Evolutionary conservation across 306 rosid species (phyloP).

Genomic region (Acacia acuminata): DNA sequence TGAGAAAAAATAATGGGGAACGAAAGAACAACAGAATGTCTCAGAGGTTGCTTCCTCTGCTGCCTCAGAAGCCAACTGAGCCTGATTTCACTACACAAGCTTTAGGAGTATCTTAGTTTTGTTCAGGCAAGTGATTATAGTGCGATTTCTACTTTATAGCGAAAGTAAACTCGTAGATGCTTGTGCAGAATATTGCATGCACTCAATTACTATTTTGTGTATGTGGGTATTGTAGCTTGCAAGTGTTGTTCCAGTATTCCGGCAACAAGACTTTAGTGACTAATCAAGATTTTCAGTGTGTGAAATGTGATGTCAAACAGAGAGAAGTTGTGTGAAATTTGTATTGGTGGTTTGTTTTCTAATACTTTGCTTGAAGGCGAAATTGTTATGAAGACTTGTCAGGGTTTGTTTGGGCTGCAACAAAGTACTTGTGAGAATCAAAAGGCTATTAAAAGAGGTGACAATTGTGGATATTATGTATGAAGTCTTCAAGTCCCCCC

Average conservation of each 20-base stretch:
- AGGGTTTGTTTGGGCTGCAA: background rate
- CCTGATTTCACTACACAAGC: conserved; percentile 56
- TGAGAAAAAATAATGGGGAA: conserved; percentile 37
- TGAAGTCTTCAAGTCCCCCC: too few species aligned
- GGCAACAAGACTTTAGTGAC: too few species aligned
- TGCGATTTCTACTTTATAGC: too few species aligned
- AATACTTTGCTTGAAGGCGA: background rate
- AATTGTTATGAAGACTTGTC: background rate
- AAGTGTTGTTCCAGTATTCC: too few species aligned
- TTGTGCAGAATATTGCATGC: too few species aligned
- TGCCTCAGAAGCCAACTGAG: conserved; percentile 73
- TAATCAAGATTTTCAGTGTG: too few species aligned
- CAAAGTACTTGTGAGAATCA: too few species aligned
- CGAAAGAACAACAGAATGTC: conserved; percentile 24
- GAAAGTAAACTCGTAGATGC: too few species aligned
- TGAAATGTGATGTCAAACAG: background rate
- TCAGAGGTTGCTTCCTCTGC: conserved; percentile 40
- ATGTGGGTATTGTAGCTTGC: too few species aligned
- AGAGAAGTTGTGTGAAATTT: background rate
- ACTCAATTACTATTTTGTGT: too few species aligned
- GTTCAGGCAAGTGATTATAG: background rate
- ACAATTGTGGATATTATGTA: background rate
- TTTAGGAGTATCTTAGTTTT: background rate
- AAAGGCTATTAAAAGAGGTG: background rate
- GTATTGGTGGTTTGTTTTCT: background rate